Percentiles rank a stretch among this genome's conserved stretches.
These are phyloP conservation scores for Calycina herbarum DNA, from an alignment of 2,329 filamentous ascomycete genomes.

Conservation along the genomic window DNA sequence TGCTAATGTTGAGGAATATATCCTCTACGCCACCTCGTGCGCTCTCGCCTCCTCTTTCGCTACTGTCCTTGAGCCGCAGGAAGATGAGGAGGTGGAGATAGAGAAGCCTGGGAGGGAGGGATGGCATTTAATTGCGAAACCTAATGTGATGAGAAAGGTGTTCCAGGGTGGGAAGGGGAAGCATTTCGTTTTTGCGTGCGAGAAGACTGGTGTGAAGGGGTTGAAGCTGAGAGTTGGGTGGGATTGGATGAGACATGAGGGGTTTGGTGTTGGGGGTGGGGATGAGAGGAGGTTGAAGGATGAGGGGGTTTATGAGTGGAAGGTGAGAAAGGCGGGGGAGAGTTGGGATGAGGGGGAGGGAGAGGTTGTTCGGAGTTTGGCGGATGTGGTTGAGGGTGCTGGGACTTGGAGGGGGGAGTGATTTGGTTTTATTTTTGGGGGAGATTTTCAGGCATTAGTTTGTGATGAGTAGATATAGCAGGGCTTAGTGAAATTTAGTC, in stretches of 20 bases:
- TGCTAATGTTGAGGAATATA: constrained; percentile 28
- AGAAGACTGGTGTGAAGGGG: not conserved
- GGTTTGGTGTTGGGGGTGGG: constrained; percentile 11
- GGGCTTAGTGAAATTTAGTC: not conserved
- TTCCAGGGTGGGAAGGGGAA: constrained; percentile 19
- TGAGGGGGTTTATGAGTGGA: constrained; percentile 31
- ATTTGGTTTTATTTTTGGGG: not conserved
- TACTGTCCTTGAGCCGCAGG: not conserved
- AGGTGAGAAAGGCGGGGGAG: constrained; percentile 9
- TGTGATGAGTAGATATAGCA: not conserved
- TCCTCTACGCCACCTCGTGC: constrained; percentile 31
- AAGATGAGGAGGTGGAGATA: constrained; percentile 1
- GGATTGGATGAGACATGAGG: constrained; percentile 19
- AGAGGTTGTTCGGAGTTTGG: constrained; percentile 26
- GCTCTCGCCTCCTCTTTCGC: constrained; percentile 24
- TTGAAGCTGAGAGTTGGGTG: constrained; percentile 18
- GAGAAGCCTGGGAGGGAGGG: constrained; percentile 10
- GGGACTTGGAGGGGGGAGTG: constrained; percentile 21
- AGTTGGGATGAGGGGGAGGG: constrained; percentile 21
- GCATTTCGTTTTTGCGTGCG: constrained; percentile 21
- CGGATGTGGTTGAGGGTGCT: constrained; percentile 28
- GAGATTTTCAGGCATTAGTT: not conserved
- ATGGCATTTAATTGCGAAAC: constrained; percentile 23
- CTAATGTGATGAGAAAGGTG: constrained; percentile 21
- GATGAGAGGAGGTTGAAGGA: constrained; percentile 19